Conservation (phyloP, 164 flowering plant genomes). For the Magnolia officinalis region DNA sequence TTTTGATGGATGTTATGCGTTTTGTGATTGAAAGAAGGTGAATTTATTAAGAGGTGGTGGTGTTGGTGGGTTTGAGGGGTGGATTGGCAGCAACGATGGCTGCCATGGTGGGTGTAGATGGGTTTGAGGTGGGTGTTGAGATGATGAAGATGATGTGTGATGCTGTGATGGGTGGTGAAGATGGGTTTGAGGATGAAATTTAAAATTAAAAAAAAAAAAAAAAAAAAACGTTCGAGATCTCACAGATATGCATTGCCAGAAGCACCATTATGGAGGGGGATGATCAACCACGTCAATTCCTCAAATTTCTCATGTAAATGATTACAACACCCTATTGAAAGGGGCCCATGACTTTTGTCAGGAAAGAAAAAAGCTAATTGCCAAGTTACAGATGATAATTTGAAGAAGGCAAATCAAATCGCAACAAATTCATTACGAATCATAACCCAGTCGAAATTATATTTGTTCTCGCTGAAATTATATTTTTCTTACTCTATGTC, state of each 20-base stretch:
- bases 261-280: constrained; percentile 18
- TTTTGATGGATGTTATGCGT: no score
- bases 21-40: no score
- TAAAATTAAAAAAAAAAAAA: not conserved
- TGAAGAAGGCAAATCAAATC: not conserved
- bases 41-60: no score
- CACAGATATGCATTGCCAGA: constrained; percentile 40
- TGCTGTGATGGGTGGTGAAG: no score
- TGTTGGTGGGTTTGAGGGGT: no score
- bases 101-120: no score
- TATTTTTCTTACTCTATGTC: no score
- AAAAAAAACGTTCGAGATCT: constrained; percentile 26
- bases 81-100: no score
- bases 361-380: constrained; percentile 19
- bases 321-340: constrained; percentile 14
- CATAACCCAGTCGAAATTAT: not conserved
- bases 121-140: no score
- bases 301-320: constrained; percentile 14
- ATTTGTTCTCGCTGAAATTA: no score
- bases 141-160: no score
- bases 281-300: constrained; percentile 19
- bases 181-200: not conserved
- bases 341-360: constrained; percentile 30
- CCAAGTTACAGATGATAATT: constrained; percentile 6
- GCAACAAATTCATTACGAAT: not conserved